A percentile compares a stretch with the other conserved stretches of the same genome.
Evolutionary conservation across 495 filamentous ascomycete genomes (phyloP).

Genomic region (Penicillium soppii): DNA sequence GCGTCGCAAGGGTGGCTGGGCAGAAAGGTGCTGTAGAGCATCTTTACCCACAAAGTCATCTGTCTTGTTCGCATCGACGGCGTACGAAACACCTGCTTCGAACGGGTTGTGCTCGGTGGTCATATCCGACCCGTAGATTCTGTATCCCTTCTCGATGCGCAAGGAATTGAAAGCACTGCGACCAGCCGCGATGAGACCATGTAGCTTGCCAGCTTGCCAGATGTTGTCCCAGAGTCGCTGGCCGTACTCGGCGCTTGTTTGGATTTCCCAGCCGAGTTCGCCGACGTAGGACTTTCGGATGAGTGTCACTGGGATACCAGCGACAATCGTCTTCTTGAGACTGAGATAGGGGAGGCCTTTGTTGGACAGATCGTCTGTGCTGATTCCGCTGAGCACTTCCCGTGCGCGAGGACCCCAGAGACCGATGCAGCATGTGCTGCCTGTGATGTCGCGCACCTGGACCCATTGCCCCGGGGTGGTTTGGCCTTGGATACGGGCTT

Average conservation of each 20-base stretch:
- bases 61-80: constrained; percentile 35
- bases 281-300: constrained; percentile 49
- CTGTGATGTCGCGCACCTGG: constrained; percentile 48
- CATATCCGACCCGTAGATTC: constrained; percentile 44
- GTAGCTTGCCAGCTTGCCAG: constrained; percentile 41
- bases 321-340: constrained; percentile 34
- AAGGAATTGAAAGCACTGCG: constrained; percentile 48
- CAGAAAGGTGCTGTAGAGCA: constrained; percentile 29
- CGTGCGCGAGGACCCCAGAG: constrained; percentile 50
- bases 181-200: constrained; percentile 48
- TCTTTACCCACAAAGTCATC: constrained; percentile 39
- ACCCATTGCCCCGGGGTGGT: constrained; percentile 23
- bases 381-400: constrained; percentile 34
- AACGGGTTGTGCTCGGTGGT: constrained; percentile 50
- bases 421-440: constrained; percentile 49
- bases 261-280: constrained; percentile 52
- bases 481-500: constrained; percentile 36
- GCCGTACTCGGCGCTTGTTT: constrained; percentile 47
- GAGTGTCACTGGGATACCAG: constrained; percentile 40
- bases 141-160: constrained; percentile 48
- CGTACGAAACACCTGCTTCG: constrained; percentile 41
- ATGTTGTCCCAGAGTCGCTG: constrained; percentile 46
- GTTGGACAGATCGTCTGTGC: constrained; percentile 39
- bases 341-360: constrained; percentile 38
- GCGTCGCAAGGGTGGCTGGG: constrained; percentile 21